Conservation (phyloP, 306 rosid species). For the Herpetospermum pedunculosum region DNA sequence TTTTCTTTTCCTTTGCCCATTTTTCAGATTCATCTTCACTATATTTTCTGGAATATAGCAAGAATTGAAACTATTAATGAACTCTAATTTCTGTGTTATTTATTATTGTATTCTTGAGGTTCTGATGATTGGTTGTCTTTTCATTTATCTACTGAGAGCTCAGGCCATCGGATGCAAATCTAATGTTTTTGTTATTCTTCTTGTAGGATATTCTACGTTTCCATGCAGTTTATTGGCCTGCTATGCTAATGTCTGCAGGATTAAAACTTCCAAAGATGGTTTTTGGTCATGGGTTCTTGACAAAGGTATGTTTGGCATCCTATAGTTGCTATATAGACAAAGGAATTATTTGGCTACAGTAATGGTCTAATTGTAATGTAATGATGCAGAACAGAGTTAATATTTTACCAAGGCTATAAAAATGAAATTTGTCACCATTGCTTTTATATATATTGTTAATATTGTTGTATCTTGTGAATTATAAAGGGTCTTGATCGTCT, state of each 20-base stretch:
- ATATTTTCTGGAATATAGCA: background rate
- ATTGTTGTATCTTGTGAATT: background rate
- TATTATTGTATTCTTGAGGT: background rate
- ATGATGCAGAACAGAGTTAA: background rate
- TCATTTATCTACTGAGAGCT: background rate
- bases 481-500: background rate
- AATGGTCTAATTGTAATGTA: background rate
- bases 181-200: slow-evolving; percentile 4
- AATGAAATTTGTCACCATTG: background rate
- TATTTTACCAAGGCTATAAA: background rate
- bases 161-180: background rate
- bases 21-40: background rate
- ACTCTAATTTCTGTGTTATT: background rate
- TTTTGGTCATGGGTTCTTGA: slow-evolving; percentile 95
- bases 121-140: background rate
- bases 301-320: slow-evolving; percentile 48
- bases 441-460: background rate
- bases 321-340: background rate
- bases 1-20: background rate
- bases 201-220: slow-evolving; percentile 88
- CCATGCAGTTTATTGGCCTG: slow-evolving; percentile 98
- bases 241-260: slow-evolving; percentile 97
- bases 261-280: slow-evolving; percentile 82
- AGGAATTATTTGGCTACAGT: background rate
- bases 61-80: background rate